Evolutionary conservation across 306 rosid genomes (phyloP), one percentile per base, ranked within the genome.

Genomic region (Bauhinia variegata): DNA sequence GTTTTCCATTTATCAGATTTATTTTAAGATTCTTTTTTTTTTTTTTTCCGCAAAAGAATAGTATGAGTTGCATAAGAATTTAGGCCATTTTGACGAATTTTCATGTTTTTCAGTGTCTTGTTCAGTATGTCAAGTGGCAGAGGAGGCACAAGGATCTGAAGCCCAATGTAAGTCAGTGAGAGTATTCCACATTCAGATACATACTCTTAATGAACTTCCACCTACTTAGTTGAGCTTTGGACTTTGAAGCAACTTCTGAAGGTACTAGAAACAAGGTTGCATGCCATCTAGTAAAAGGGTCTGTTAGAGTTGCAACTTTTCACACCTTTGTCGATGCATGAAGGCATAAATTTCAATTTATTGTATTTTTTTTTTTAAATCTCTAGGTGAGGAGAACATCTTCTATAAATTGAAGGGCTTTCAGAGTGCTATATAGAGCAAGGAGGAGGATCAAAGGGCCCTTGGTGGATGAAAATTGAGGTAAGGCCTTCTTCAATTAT

Each of bases 201-300:
- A 37, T 65, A 54, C 41, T 64, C 70, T 72, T 54, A 39, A 57
- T 67, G 52, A 72, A 41, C 64, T 65, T 60, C 28, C 65, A 56
- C 36, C 65, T 14, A 41, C 38, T 74, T 66, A 28, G 59, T 67
- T 60, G 7, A 16, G 12, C 60, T 58, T 49, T 49, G 37, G 67
- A 74, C 71, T 69, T 65, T 67, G 54, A 68, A 75, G 71, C 60
- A 64, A 39, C 68, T 75, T 72, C 79, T 73, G 75, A 78, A 72
- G 30, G 12, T 38, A 36, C 56, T 17, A 59, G 30, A 61, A 78
- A 77, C 75, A 77, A 55, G 53, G 73, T 60, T 75, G 71, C 81
- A 52, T 73, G 75, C 48, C 66, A 60, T 67, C 72, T 46, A 57
- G 76, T 66, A 43, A 12, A 53, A 72, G 28, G 28, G 51, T 18